phyloP scores from a whole-genome alignment of 2,329 filamentous ascomycete species.

The Aureobasidium sp. region DNA sequence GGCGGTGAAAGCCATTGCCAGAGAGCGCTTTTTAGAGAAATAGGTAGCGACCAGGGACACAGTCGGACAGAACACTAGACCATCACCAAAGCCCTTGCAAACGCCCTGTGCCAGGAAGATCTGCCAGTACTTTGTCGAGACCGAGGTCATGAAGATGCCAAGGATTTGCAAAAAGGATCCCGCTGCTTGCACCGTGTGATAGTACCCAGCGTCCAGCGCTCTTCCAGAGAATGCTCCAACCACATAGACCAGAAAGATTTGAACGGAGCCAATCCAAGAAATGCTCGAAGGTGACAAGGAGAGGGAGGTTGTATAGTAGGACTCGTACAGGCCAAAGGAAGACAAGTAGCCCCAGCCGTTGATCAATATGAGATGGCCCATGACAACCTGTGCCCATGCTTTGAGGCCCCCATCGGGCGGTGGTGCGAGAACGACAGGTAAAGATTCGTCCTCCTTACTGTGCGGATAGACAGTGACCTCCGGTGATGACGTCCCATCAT shows the following conservation, averaged over 20 bases:
- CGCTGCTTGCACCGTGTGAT: conserved; percentile 30
- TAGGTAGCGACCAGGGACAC: conserved; percentile 33
- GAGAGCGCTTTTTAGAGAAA: conserved; percentile 27
- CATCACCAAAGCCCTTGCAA: conserved; percentile 39
- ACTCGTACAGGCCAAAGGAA: conserved; percentile 40
- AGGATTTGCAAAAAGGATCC: conserved; percentile 33
- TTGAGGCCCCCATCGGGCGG: conserved; percentile 38
- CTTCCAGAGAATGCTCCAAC: conserved; percentile 12
- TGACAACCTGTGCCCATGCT: conserved; percentile 32
- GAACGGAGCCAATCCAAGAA: conserved; percentile 20
- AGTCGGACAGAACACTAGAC: conserved; percentile 33
- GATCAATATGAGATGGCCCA: conserved; percentile 27
- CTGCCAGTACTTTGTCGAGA: conserved; percentile 40
- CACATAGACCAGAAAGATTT: conserved; percentile 18
- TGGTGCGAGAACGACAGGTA: too few species aligned
- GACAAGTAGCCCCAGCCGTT: conserved; percentile 31
- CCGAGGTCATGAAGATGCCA: conserved; percentile 38
- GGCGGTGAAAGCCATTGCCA: conserved; percentile 41
- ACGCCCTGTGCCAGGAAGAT: conserved; percentile 44
- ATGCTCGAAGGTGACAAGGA: conserved; percentile 29
- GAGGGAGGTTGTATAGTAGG: conserved; percentile 37
- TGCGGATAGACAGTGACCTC: too few species aligned
- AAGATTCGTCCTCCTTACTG: too few species aligned
- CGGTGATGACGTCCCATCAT: too few species aligned
- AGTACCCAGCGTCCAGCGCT: conserved; percentile 19